phyloP scores from a whole-genome alignment of 176 grass and related monocot species.

The Themeda triandra region DNA sequence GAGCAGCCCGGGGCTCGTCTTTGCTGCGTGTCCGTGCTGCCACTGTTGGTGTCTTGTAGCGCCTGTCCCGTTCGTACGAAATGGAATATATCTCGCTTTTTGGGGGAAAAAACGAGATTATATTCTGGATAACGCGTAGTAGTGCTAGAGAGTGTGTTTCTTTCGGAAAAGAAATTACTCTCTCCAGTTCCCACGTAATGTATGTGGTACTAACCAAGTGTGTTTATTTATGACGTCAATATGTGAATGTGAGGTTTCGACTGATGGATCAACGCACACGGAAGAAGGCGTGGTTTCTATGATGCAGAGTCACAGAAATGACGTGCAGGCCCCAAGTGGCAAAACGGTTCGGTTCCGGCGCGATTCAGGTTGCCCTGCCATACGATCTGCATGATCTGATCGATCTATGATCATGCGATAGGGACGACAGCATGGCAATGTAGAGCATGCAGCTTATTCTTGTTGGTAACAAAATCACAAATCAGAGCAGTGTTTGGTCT shows the following conservation, averaged over 20 bases:
- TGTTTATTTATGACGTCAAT: neutral
- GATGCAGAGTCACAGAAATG: conserved; percentile 50
- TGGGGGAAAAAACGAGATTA: too few species aligned
- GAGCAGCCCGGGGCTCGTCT: neutral
- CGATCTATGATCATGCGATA: neutral
- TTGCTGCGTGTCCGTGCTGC: neutral
- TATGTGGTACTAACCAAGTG: neutral
- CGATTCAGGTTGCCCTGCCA: neutral
- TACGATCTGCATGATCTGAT: conserved; percentile 30
- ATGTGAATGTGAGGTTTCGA: neutral
- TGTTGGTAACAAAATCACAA: too few species aligned
- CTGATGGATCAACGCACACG: neutral
- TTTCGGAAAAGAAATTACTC: neutral
- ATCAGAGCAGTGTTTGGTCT: too few species aligned
- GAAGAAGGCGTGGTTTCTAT: conserved; percentile 29
- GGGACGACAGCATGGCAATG: neutral
- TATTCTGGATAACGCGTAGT: neutral
- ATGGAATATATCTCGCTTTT: conserved; percentile 18
- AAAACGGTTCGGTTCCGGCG: conserved; percentile 25
- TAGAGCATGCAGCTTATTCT: neutral
- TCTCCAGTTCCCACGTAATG: neutral
- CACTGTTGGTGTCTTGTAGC: neutral
- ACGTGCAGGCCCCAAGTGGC: conserved; percentile 32
- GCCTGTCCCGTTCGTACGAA: conserved; percentile 4
- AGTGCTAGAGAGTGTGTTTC: neutral